Evolutionary conservation across 257 asterid species (phyloP), one percentile per base, ranked within the genome.

Genomic region (Agastache rugosa): DNA sequence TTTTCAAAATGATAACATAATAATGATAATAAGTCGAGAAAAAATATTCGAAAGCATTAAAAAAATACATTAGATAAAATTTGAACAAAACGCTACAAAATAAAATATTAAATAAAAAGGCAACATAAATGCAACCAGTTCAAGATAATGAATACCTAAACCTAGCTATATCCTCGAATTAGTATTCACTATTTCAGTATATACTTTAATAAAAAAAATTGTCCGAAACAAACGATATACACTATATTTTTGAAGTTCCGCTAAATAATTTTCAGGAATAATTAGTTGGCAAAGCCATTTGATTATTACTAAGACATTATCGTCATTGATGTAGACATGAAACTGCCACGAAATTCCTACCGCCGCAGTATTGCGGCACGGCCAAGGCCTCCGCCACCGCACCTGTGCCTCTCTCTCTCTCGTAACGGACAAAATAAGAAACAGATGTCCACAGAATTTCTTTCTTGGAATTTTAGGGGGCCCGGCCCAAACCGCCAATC

Each of bases 251-350:
- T 2, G 44, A 39, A 8, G 11, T 39, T 39, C 3, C 44, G 19
- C 53, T 48, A 9, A 48, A 56, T 23, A 22, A 56, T 56, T 56
- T 10, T 6, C 6, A 60, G 42, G 66, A 65, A 22, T 65, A 66
- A 20, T 47, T 12, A 67, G 14, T 27, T 29, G 78, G 12, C 22
- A 17, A 66, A 67, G 51, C 22, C 29, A 59, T 61, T 62, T 41
- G 51, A 41, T 54, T 75, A 63, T 23, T 44, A 20, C 39, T 15
- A 48, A 0, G 35, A 29, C n/a, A 54, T 25, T 17, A 77, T 67
- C 62, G 42, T 72, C 73, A 69, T 20, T 35, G 85, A 81, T 53
- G 73, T 56, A 7, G 82, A 81, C 85, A 56, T 63, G 37, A 72
- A 81, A 77, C 85, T 44, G 81, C 76, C 67, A 34, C 59, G 31